Evolutionary conservation across 768 basidiomycete species (phyloP).

Genomic region (Boletus edulis): DNA sequence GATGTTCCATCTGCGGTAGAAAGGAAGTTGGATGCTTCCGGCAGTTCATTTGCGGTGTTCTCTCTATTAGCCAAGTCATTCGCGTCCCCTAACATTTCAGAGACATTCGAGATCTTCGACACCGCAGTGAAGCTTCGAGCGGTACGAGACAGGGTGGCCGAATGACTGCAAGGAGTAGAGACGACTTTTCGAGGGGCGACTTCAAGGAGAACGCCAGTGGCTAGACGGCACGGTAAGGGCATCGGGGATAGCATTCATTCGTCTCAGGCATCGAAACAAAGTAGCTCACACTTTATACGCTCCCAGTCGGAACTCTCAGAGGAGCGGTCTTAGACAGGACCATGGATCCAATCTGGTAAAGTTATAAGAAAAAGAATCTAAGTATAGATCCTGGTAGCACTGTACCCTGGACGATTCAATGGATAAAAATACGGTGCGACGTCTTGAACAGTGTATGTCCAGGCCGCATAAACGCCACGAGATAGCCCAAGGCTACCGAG

Average conservation of each 20-base stretch:
- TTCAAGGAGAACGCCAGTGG: slow-evolving; percentile 4
- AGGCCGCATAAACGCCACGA: slow-evolving; percentile 28
- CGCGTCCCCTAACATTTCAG: too few relatives aligned
- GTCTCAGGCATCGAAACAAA: background rate
- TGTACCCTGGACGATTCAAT: too few relatives aligned
- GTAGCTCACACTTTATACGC: slow-evolving; percentile 17
- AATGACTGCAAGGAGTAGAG: slow-evolving; percentile 14
- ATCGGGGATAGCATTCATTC: slow-evolving; percentile 5
- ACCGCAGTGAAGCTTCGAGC: too few relatives aligned
- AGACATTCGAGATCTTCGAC: too few relatives aligned
- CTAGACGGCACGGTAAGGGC: slow-evolving; percentile 12
- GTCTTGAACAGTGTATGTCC: background rate
- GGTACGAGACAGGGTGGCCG: slow-evolving; percentile 8
- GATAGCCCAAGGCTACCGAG: background rate
- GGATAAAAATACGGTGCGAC: background rate
- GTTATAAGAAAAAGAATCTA: too few relatives aligned
- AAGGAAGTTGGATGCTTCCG: slow-evolving; percentile 2
- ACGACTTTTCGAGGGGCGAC: slow-evolving; percentile 6
- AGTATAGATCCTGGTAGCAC: background rate
- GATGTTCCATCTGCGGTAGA: slow-evolving; percentile 3
- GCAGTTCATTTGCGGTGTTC: slow-evolving; percentile 23
- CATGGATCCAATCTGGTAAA: too few relatives aligned
- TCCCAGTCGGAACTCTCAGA: too few relatives aligned
- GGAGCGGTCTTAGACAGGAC: slow-evolving; percentile 16
- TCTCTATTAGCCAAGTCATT: slow-evolving; percentile 35